A percentile compares a stretch with the other conserved stretches of the same genome.
phyloP scores from a whole-genome alignment of 108 stramenopile species.

The Cyclotella choctawhatcheeana region DNA sequence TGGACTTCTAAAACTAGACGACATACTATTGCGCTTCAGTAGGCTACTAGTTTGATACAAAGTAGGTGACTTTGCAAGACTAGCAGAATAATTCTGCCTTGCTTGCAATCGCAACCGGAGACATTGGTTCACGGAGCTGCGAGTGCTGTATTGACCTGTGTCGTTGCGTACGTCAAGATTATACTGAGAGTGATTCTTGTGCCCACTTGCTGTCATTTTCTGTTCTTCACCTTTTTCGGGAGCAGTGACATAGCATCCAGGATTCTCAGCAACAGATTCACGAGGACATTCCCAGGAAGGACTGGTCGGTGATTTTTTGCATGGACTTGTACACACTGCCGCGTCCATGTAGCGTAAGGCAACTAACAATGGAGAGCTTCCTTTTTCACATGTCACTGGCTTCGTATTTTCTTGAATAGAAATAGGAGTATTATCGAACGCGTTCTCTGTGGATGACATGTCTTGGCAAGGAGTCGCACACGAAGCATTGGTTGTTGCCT shows the following conservation, averaged over 20 bases:
- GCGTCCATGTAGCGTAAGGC: slow-evolving; percentile 12
- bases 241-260: neutral
- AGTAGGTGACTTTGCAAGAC: neutral
- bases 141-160: too few relatives aligned
- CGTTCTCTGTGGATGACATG: neutral
- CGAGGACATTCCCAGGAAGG: neutral
- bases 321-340: slow-evolving; percentile 9
- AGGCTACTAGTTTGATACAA: neutral
- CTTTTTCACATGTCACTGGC: slow-evolving; percentile 41
- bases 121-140: too few relatives aligned
- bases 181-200: too few relatives aligned
- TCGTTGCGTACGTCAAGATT: too few relatives aligned
- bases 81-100: neutral
- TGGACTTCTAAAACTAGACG: neutral
- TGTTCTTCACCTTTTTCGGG: neutral
- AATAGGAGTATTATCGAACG: neutral
- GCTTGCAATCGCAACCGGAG: neutral
- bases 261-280: neutral
- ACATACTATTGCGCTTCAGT: neutral
- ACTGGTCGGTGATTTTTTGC: neutral
- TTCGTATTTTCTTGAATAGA: too few relatives aligned
- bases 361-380: slow-evolving; percentile 30
- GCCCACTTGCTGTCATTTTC: neutral
- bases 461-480: neutral
- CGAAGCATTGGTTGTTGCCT: too few relatives aligned